Evolutionary conservation across 768 basidiomycete species (phyloP).

Genomic region (Agaricus subrufescens): DNA sequence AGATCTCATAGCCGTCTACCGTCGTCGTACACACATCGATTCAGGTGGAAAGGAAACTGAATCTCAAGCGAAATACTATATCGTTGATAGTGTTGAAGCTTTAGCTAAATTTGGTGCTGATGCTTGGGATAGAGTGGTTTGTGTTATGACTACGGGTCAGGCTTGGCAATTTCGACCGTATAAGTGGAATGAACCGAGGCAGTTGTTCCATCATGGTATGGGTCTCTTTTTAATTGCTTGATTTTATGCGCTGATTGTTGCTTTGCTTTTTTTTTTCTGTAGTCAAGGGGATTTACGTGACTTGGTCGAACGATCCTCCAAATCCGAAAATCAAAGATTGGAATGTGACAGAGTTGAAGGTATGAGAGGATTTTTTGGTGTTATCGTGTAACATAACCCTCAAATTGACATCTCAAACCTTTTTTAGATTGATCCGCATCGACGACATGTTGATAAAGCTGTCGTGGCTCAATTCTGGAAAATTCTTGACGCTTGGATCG

Average conservation of each 20-base stretch:
- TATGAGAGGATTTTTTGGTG: conserved; percentile 20
- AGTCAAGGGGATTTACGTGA: conserved; percentile 96
- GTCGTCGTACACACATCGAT: conserved; percentile 70
- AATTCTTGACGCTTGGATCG: conserved; percentile 81
- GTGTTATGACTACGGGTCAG: conserved; percentile 97
- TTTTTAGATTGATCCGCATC: conserved; percentile 77
- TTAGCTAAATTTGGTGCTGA: conserved; percentile 88
- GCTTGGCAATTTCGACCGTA: conserved; percentile 98
- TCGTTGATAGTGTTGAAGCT: conserved; percentile 92
- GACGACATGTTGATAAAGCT: conserved; percentile 91
- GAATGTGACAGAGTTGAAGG: conserved; percentile 96
- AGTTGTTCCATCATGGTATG: conserved; percentile 89
- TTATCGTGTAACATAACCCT: no score
- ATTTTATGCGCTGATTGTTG: neutral
- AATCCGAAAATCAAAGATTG: conserved; percentile 90
- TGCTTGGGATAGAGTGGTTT: conserved; percentile 95
- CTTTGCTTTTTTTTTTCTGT: neutral
- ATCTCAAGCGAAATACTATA: conserved; percentile 65
- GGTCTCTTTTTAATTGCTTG: neutral
- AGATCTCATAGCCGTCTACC: conserved; percentile 85
- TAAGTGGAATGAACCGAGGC: conserved; percentile 92
- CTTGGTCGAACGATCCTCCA: conserved; percentile 91
- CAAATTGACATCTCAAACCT: no score
- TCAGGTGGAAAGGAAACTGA: conserved; percentile 57
- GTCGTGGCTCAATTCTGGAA: conserved; percentile 97